Evolutionary conservation across 2,329 filamentous ascomycete genomes (phyloP), one percentile per base, ranked within the genome.

Genomic region (Colletotrichum horii): DNA sequence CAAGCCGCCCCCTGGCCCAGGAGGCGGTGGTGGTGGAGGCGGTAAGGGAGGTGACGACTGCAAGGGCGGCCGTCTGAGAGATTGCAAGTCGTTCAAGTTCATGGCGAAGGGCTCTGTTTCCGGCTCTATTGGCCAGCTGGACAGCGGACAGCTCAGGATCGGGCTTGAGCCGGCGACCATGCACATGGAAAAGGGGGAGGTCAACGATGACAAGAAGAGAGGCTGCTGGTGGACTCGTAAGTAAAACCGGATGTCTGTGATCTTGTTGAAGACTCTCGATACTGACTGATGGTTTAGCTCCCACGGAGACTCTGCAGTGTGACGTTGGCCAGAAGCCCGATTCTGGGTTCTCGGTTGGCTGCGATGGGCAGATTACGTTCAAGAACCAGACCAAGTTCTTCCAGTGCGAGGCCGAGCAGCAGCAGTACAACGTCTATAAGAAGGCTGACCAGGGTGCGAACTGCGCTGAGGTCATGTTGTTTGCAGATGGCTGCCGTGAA

Each of bases 151-250:
- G 83, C 87, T 93, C 60, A 89, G 90, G 48, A 88, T 89, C 56
- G 84, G 84, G 26, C 81, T 90, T 15, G 77, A 83, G 6, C 80
- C 86, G 62, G 87, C 87, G 16, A 85, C 87, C 11, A 87, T 93
- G 78, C 85, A 32, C 11, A 52, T 76, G 71, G 66, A 88, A 77
- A 85, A 85, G 19, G 87, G 87, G 67, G 88, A 89, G 26, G 87
- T 94, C 76, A 89, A 85, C 22, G 92, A 94, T 80, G 81, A 84
- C 64, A 85, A 86, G 64, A 89, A 89, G 60, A 87, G 90, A 73
- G 91, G 92, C 24, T 94, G 93, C 80, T 92, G 93, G 82, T 84
- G 93, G 80, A 93, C 92, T 77, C 86, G 89, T 91, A 83, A 82
- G 86, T 84, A 26, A 7, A 43, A 19, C 16, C 16, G 36, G 36